A percentile compares a stretch with the other conserved stretches of the same genome.
Evolutionary conservation across 2,329 filamentous ascomycete species (phyloP).

Genomic region (Trichoderma sp.): DNA sequence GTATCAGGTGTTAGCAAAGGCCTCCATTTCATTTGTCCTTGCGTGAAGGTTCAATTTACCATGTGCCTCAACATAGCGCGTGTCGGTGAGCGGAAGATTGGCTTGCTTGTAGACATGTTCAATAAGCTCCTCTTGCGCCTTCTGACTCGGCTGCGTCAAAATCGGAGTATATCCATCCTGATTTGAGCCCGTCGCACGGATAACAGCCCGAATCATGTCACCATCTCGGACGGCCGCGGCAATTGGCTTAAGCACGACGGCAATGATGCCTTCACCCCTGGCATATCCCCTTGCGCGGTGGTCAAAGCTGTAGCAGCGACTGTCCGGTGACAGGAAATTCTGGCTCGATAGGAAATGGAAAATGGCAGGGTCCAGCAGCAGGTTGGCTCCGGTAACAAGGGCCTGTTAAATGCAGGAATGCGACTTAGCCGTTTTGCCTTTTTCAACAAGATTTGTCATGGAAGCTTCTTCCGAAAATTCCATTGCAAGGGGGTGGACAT

Average conservation of each 20-base stretch:
- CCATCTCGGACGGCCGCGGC: constrained; percentile 47
- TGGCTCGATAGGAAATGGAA: constrained; percentile 23
- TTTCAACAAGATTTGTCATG: no score
- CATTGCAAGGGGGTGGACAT: no score
- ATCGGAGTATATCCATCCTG: constrained; percentile 46
- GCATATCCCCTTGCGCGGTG: constrained; percentile 43
- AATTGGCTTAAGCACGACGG: constrained; percentile 54
- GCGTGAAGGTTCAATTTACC: constrained; percentile 8
- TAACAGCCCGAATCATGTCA: constrained; percentile 42
- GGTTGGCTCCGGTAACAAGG: constrained; percentile 28
- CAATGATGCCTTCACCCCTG: constrained; percentile 44
- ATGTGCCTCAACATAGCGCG: constrained; percentile 31
- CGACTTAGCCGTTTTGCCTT: constrained; percentile 36
- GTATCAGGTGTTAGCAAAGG: constrained; percentile 10
- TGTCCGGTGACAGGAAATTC: background rate
- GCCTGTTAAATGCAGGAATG: constrained; percentile 43
- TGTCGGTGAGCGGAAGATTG: constrained; percentile 28
- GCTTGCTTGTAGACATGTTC: constrained; percentile 34
- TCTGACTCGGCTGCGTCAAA: constrained; percentile 43
- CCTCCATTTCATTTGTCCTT: no score
- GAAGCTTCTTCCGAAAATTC: no score
- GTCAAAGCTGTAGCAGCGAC: constrained; percentile 26
- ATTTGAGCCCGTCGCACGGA: constrained; percentile 40
- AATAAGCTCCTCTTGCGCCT: constrained; percentile 38
- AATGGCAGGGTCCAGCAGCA: constrained; percentile 28